Conservation (phyloP, 2,329 filamentous ascomycete species). For the Beauveria caledonica region DNA sequence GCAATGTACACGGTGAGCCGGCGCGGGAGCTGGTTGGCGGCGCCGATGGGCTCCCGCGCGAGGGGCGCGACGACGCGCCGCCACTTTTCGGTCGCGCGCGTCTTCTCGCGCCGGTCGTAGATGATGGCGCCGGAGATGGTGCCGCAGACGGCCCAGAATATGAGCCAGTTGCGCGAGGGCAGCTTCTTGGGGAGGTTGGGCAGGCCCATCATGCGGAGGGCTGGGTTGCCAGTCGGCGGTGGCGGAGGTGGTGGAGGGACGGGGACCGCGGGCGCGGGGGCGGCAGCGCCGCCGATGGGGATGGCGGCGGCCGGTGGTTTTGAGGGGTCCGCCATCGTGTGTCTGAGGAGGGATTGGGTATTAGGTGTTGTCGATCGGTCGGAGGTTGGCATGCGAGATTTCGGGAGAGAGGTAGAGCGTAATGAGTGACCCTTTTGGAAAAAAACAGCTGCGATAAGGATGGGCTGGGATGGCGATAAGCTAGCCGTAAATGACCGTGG, state of each 20-base stretch:
- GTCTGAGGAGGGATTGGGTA: background rate
- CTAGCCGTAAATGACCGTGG: background rate
- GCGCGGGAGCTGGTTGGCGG: constrained; percentile 64
- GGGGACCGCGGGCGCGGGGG: constrained; percentile 19
- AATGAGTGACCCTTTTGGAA: background rate
- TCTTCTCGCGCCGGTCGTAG: constrained; percentile 90
- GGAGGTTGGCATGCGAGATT: background rate
- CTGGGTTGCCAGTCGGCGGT: constrained; percentile 53
- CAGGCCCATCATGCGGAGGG: constrained; percentile 72
- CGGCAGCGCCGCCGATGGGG: constrained; percentile 19
- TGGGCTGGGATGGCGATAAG: background rate
- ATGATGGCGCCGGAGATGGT: constrained; percentile 72
- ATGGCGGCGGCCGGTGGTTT: constrained; percentile 6
- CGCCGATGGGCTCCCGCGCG: constrained; percentile 62
- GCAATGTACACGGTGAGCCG: constrained; percentile 81
- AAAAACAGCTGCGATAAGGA: constrained; percentile 11
- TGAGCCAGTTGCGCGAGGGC: constrained; percentile 95
- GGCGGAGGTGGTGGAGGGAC: constrained; percentile 20
- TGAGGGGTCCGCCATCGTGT: constrained; percentile 3
- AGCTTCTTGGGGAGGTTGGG: constrained; percentile 76
- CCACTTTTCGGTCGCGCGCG: constrained; percentile 79
- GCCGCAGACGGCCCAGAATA: constrained; percentile 76
- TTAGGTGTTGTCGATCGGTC: background rate
- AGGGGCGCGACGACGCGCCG: constrained; percentile 76
- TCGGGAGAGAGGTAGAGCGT: background rate